These are phyloP conservation scores for Gossypium schwendimanii DNA, from an alignment of 441 rosid genomes.

Conservation along the genomic window DNA sequence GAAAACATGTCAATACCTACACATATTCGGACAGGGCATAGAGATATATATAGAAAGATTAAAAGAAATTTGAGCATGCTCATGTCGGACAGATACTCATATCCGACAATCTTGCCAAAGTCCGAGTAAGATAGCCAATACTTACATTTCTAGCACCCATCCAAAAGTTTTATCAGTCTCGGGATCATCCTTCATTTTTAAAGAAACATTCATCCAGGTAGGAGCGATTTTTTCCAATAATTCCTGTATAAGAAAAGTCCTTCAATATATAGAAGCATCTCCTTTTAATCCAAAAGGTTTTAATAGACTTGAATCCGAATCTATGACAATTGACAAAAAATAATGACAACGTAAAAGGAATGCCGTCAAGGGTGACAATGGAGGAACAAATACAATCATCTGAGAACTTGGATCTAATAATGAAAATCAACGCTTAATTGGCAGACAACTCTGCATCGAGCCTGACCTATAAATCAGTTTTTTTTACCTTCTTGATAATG, in stretches of 20 bases:
- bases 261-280: neutral
- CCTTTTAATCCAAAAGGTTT: neutral
- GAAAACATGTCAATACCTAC: constrained; percentile 8
- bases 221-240: constrained; percentile 61
- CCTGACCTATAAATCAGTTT: neutral
- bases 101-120: neutral
- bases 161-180: constrained; percentile 66
- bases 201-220: constrained; percentile 72
- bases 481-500: constrained; percentile 51
- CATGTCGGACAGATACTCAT: neutral
- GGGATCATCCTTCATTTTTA: constrained; percentile 62
- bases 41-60: too few species aligned
- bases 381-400: neutral
- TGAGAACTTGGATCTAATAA: neutral
- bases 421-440: neutral
- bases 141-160: constrained; percentile 75
- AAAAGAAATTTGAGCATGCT: too few species aligned
- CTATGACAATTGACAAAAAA: neutral
- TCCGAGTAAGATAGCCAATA: neutral
- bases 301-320: neutral
- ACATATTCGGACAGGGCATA: too few species aligned
- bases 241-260: constrained; percentile 33
- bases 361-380: neutral
- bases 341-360: neutral
- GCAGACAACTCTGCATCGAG: neutral